Evolutionary conservation across 306 rosid species (phyloP), one percentile per base, ranked within the genome.

Genomic region (Trifolium fragiferum): DNA sequence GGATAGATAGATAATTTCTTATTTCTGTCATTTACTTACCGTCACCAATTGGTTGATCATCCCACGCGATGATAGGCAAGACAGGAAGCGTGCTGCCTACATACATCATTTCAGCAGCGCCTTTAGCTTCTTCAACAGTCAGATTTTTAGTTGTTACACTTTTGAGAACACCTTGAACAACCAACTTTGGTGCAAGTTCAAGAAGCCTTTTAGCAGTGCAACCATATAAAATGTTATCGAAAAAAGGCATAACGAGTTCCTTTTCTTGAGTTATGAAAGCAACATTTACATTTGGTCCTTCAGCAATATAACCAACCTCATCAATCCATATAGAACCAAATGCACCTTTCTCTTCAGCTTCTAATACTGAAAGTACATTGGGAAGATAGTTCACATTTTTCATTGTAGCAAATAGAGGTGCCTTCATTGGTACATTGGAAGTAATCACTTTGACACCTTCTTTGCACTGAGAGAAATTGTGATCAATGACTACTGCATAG

Each of bases 261-360:
- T 84, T 94, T n/a, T 89, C 96, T 37, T 43, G 79, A 38, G 86
- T 92, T 73, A 94, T 78, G 35, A 94, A 94, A 62, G 97, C 96
- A 33, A 92, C 93, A 81, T 94, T 94, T 77, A 92, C 89, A 87
- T 94, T 89, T 82, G 99, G 96, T 70, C 99, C 99, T 83, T 94
- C 99, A 71, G 96, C 97, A 33, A 94, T 23, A 58, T 83, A 87
- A 37, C 99, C 99, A 78, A 72, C 83, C 49, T 90, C 93, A 85
- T 94, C 99, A 47, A 89, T 82, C 99, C 99, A 90, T 5, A 94
- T 82, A 35, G 96, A 84, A 78, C 89, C 89, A 84, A 59, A 87
- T 27, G 90, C 89, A 57, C 96, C 97, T 72, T 85, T 85, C 82
- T 90, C 97, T 77, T 92, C 93, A 27, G 99, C 99, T 84, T 94